phyloP scores from a whole-genome alignment of 2,329 filamentous ascomycete genomes.

The Trichophyton rubrum region DNA sequence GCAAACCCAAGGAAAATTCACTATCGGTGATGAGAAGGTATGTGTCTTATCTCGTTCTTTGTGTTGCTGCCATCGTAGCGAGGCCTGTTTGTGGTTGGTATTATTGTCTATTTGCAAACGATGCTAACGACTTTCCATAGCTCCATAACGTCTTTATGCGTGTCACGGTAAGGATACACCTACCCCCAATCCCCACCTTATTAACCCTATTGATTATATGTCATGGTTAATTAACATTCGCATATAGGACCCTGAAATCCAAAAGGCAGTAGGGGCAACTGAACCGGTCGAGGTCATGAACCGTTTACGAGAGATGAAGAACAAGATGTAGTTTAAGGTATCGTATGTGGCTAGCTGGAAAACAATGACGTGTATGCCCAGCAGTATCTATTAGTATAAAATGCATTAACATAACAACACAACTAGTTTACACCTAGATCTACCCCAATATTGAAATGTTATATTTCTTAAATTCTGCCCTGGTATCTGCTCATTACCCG shows the following conservation, averaged over 20 bases:
- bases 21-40: slow-evolving; percentile 94
- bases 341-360: neutral
- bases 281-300: slow-evolving; percentile 75
- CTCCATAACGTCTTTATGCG: slow-evolving; percentile 96
- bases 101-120: neutral
- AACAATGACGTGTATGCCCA: neutral
- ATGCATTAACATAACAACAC: neutral
- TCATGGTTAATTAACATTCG: neutral
- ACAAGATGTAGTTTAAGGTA: slow-evolving; percentile 16
- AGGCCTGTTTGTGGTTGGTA: neutral
- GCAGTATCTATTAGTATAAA: neutral
- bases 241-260: slow-evolving; percentile 62
- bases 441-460: neutral
- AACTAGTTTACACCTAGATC: neutral
- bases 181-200: neutral
- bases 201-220: neutral
- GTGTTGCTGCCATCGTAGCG: neutral
- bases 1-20: slow-evolving; percentile 90
- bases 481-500: no score
- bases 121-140: slow-evolving; percentile 32
- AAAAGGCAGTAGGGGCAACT: slow-evolving; percentile 69
- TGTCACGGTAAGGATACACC: slow-evolving; percentile 48
- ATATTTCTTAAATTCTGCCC: neutral
- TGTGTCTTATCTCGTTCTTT: neutral
- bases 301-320: slow-evolving; percentile 78